Base-by-base conservation (phyloP, 192 early-diverging fungal genomes). In the Coemansia sp. region DNA sequence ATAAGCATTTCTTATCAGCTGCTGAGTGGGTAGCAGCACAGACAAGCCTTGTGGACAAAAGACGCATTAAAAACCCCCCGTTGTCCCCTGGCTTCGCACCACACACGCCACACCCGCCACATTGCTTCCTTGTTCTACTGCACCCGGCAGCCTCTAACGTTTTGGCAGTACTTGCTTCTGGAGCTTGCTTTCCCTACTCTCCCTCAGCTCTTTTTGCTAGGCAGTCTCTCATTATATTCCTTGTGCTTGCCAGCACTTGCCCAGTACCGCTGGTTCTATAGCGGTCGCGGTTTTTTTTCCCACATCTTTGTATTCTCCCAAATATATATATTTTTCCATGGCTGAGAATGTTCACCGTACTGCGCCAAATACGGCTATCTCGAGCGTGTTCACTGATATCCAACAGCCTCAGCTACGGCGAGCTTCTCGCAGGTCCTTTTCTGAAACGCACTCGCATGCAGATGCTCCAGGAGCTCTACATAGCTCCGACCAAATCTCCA, bases 71-170 rank as follows among this genome's bases (percentile, higher is more conserved):
- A 45, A 50, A 50, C 28, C 48, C n/a, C 48, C 48, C 20, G 28
- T 33, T 31, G 14, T 35, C 41, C 62, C 62, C 62, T 64, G 55
- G 30, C 44, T 54, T 57, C 55, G 20, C 55, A 54, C 60, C 58
- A 42, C 65, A 68, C 71, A 73, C 71, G 71, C 71, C 71, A 73
- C 71, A 73, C 61, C 37, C 65, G 71, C 71, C 64, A 73, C 70
- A 73, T 55, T 47, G 53, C 53, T 52, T 45, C 48, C 36, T 43
- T 67, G 40, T 51, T 55, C 54, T 61, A 61, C 70, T 61, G 58
- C 49, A 23, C 48, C 21, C 37, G 42, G 50, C 35, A 33, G 42
- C 38, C 37, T 41, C 49, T 37, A 53, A 30, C 40, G 35, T 39
- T 56, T 49, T 15, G 30, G 28, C 50, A 26, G 56, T 37, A 10